These are phyloP conservation scores for Pythium scleroteichum DNA, from an alignment of 352 stramenopile genomes.

Conservation along the genomic window DNA sequence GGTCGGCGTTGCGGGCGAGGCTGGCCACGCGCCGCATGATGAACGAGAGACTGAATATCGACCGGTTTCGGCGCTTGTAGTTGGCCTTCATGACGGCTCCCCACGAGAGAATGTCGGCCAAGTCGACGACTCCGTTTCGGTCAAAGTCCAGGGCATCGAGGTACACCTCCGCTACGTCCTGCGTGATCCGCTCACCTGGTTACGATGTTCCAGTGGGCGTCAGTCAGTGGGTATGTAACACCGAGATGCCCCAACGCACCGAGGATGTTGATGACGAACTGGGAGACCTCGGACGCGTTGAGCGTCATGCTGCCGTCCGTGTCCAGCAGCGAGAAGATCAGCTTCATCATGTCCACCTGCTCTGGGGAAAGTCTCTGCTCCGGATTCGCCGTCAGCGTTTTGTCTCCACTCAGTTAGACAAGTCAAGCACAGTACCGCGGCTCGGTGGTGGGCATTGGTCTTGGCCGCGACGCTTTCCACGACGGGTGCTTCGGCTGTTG, in stretches of 20 bases:
- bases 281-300: constrained; percentile 47
- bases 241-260: constrained; percentile 30
- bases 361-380: constrained; percentile 47
- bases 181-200: constrained; percentile 58
- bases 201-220: not conserved
- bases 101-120: constrained; percentile 78
- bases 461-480: not conserved
- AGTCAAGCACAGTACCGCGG: not conserved
- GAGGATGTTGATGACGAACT: constrained; percentile 79
- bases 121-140: constrained; percentile 69
- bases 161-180: constrained; percentile 53
- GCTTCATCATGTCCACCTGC: constrained; percentile 78
- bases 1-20: constrained; percentile 18
- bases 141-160: constrained; percentile 76
- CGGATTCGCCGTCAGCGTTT: not conserved
- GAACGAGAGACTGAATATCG: constrained; percentile 18
- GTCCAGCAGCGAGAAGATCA: constrained; percentile 83
- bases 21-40: constrained; percentile 1
- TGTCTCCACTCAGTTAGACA: not conserved
- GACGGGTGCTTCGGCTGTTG: not conserved
- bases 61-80: constrained; percentile 32
- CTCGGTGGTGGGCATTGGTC: constrained; percentile 11
- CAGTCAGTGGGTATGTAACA: not conserved
- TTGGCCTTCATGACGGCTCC: constrained; percentile 71
- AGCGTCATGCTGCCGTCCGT: constrained; percentile 72